phyloP scores from a whole-genome alignment of 176 grass and related monocot species.

The Typha latifolia region DNA sequence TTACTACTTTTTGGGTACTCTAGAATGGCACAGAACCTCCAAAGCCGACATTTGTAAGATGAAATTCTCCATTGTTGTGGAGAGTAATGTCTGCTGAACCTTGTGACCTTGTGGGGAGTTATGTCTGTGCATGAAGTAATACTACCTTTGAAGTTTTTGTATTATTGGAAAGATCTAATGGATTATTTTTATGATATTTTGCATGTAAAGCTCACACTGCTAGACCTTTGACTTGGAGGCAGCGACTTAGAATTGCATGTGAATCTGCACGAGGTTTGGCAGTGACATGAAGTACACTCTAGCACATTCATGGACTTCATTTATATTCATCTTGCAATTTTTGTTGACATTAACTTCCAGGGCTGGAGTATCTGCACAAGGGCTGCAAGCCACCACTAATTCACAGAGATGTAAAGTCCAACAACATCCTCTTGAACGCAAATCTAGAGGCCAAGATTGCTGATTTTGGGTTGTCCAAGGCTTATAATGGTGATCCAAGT shows the following conservation, averaged over 20 bases:
- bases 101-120: background rate
- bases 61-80: background rate
- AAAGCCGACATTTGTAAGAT: too few relatives aligned
- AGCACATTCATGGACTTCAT: background rate
- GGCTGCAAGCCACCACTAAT: slow-evolving; percentile 7
- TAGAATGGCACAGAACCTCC: too few relatives aligned
- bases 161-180: background rate
- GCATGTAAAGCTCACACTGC: background rate
- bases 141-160: too few relatives aligned
- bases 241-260: slow-evolving; percentile 12
- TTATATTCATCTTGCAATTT: background rate
- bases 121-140: too few relatives aligned
- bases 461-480: slow-evolving; percentile 18
- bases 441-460: slow-evolving; percentile 17
- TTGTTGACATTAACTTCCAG: background rate
- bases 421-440: slow-evolving; percentile 15
- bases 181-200: background rate
- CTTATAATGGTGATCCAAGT: background rate
- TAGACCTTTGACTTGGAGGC: slow-evolving; percentile 11
- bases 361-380: slow-evolving; percentile 14
- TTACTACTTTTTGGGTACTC: too few relatives aligned
- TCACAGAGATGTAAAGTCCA: slow-evolving; percentile 23
- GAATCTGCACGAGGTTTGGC: slow-evolving; percentile 19
- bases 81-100: background rate
- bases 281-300: background rate